phyloP scores from a whole-genome alignment of 2,329 filamentous ascomycete species.

The Apiospora arundinis region DNA sequence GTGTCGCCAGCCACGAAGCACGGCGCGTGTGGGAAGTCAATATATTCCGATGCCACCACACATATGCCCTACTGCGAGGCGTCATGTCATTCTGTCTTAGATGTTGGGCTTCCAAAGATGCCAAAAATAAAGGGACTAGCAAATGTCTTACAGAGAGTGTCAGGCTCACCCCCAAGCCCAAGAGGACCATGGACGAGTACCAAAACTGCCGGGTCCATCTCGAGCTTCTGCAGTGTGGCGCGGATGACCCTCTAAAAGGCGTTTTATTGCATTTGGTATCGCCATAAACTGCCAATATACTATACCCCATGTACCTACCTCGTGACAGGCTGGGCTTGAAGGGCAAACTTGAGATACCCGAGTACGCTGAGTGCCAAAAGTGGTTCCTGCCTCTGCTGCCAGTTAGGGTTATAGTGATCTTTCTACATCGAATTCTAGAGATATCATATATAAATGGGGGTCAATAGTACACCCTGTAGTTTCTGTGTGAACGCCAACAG shows the following conservation, averaged over 20 bases:
- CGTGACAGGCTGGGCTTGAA: background rate
- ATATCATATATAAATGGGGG: background rate
- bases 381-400: background rate
- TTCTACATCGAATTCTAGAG: background rate
- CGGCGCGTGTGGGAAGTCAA: slow-evolving; percentile 7
- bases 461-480: background rate
- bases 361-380: background rate
- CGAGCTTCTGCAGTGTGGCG: background rate
- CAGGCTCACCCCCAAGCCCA: slow-evolving; percentile 5
- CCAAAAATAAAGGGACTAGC: background rate
- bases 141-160: slow-evolving; percentile 6
- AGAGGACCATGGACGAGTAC: background rate
- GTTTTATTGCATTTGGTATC: background rate
- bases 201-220: background rate
- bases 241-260: background rate
- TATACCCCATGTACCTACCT: background rate
- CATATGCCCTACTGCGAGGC: background rate
- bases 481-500: background rate
- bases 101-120: background rate
- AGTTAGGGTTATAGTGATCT: background rate
- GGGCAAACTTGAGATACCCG: background rate
- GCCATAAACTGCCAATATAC: background rate
- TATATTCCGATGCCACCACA: slow-evolving; percentile 11
- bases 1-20: background rate
- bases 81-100: slow-evolving; percentile 2